These are phyloP conservation scores for Opeltia flavorubescens DNA, from an alignment of 495 filamentous ascomycete genomes.

Conservation along the genomic window DNA sequence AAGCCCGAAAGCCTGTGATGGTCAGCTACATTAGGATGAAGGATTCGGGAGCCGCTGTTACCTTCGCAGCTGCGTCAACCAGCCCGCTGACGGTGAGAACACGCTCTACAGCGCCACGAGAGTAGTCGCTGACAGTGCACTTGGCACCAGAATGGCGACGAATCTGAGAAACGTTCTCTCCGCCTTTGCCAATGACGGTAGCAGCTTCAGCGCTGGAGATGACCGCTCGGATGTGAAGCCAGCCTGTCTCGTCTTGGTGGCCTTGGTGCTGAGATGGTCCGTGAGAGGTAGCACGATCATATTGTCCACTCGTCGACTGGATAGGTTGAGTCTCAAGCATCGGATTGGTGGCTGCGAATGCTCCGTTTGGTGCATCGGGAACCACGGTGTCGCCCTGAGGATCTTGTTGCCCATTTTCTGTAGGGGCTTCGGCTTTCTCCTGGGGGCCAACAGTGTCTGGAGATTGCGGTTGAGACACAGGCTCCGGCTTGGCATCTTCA, in stretches of 20 bases:
- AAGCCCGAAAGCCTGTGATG: slow-evolving; percentile 75
- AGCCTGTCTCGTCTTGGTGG: slow-evolving; percentile 74
- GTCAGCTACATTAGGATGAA: slow-evolving; percentile 11
- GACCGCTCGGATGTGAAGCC: slow-evolving; percentile 92
- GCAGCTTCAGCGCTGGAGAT: slow-evolving; percentile 95
- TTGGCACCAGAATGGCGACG: slow-evolving; percentile 84
- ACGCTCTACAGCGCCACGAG: slow-evolving; percentile 88
- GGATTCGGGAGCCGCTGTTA: slow-evolving; percentile 26
- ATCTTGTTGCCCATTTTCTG: slow-evolving; percentile 33
- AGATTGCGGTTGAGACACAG: slow-evolving; percentile 17
- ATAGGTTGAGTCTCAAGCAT: slow-evolving; percentile 44
- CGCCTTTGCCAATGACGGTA: slow-evolving; percentile 95
- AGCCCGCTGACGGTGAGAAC: slow-evolving; percentile 92
- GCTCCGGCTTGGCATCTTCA: slow-evolving; percentile 24
- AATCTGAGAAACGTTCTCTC: slow-evolving; percentile 94
- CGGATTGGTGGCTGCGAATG: slow-evolving; percentile 21
- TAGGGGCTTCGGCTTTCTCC: slow-evolving; percentile 35
- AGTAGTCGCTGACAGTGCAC: slow-evolving; percentile 96
- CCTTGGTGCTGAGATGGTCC: slow-evolving; percentile 31
- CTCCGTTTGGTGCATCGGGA: slow-evolving; percentile 52
- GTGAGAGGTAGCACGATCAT: slow-evolving; percentile 37
- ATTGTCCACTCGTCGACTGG: slow-evolving; percentile 46
- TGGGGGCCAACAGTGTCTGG: slow-evolving; percentile 32
- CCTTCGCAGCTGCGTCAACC: slow-evolving; percentile 94
- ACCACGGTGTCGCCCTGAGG: slow-evolving; percentile 53